Evolutionary conservation across 805 yeast species (phyloP), one percentile per base, ranked within the genome.

Genomic region (Tetrapisispora iriomotensis): DNA sequence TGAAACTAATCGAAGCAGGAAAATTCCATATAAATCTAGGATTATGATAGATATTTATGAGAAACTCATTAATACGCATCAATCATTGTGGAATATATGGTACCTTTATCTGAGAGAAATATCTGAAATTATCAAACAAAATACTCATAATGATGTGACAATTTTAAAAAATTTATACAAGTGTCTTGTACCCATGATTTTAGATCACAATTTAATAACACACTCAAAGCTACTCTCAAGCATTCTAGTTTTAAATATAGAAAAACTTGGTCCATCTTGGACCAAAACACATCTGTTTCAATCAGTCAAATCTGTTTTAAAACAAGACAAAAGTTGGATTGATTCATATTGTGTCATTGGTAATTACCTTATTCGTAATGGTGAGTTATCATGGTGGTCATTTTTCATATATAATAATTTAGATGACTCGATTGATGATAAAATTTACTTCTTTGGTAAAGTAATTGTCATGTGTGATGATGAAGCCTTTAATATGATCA

Each of bases 331-430:
- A 7, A 31, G 31, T 12, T 51, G 52, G 49, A 44, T 56, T 15
- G 48, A 46, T n/a, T 38, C 43, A 30, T 58, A 56, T 29, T 56
- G 60, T 30, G 15, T 25, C 3, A 37, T 55, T 12, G 60, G 56
- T 3, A 46, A 47, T 34, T 50, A 39, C 24, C 37, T 59, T 4
- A 44, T 50, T 4, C 40, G 43, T n/a, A 39, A 38, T 19, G 45
- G 49, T 29, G 45, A 41, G 6, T 38, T 51, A 21, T 46, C 56
- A 2, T 59, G 64, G 64, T 58, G 62, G 64, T 42, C 59, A 2
- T 51, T 59, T 23, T 43, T 50, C 21, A 45, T 45, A 17, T 59
- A 51, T 37, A 54, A 51, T 34, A 46, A 43, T 8, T 37, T 58
- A 20, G 43, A 45, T 8, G 40, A 44, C 2, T 27, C 47, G n/a